Base-by-base conservation (phyloP, 495 filamentous ascomycete species). In the Pyrenopolyporus hunteri region DNA sequence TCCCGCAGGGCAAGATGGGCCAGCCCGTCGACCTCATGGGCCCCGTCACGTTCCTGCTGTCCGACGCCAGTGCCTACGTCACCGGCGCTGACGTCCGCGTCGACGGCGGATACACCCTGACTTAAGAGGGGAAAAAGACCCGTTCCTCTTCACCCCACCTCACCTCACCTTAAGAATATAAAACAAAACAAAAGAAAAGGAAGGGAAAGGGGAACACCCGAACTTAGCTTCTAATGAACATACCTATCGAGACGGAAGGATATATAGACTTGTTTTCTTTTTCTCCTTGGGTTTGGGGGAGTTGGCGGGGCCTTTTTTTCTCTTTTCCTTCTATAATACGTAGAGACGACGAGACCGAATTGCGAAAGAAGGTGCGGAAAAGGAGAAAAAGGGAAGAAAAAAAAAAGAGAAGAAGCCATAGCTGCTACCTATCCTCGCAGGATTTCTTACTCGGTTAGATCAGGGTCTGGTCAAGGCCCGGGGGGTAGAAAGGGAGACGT, bases 21-120 rank as follows among this genome's bases (percentile, higher is more conserved):
- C 82, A 88, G 3, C 94, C 93, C 0, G 87, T 89, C 69, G 94
- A 98, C 65, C 80, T 98, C 14, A 96, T 93, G 91, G 93, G 93
- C 1, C 86, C 93, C 1, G 93, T 97, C 40, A 89, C 89, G 1
- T 97, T 93, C 77, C 75, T 98, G 64, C 85, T 90, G 22, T 93
- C 89, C 53, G 94, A 97, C 71, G 93, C 93, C 0, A 85, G 86
- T 40, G 76, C 74, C 29, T 97, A 96, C 77, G 85, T 97, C 37
- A 98, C 92, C 10, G 93, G 94, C 9, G 89, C 92, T 6, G 93
- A 97, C 64, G 76, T 97, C 54, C 82, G 92, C 11, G 91, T 97
- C 16, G 93, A 97, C 70, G 93, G 93, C 36, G 92, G 92, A 9
- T 97, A 96, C 73, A 96, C 92, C 17, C 73, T 91, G 47, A 95